Evolutionary conservation across 2,329 filamentous ascomycete genomes (phyloP), one percentile per base, ranked within the genome.

Genomic region (Ophiobolus disseminans): DNA sequence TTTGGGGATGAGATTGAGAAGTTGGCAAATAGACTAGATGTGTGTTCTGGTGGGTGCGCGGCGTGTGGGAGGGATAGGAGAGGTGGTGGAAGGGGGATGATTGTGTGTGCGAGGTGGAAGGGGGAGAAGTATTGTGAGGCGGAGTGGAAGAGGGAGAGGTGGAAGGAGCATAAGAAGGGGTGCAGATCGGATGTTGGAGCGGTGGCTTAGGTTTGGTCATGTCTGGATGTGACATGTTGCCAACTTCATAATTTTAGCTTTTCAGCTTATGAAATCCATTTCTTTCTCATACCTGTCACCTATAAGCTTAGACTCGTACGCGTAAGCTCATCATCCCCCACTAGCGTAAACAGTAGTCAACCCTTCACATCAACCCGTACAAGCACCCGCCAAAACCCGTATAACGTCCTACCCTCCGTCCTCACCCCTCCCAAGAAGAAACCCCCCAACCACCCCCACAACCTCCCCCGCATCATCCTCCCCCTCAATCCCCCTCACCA

Each of bases 391-490:
- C n/a, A n/a, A n/a, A n/a, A n/a, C n/a, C n/a, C n/a, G n/a, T n/a
- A n/a, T n/a, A n/a, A n/a, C n/a, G n/a, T n/a, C n/a, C n/a, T n/a
- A n/a, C n/a, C n/a, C n/a, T n/a, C n/a, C n/a, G n/a, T 22, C 35
- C 17, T 8, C 23, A 10, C 21, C 20, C 19, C 50, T 34, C 37
- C 63, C 66, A 16, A 65, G 28, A 20, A 73, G 55, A 45, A 74
- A 75, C 19, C 52, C 56, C 28, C 73, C 36, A 22, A 73, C 67
- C 11, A 71, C 55, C 10, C 66, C 64, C 8, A 67, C 66, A 3
- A 63, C 68, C 32, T 55, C 50, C n/a, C 55, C 48, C 0, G 68
- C 54, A 52, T 74, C 70, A 34, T 70, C 69, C 13, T 65, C 65
- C 1, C 42, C 54, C 38, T 62, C 59, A 6, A 60, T 55, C 1